Evolutionary conservation across 495 filamentous ascomycete genomes (phyloP), one percentile per base, ranked within the genome.

Genomic region (Penicillium crystallinum): DNA sequence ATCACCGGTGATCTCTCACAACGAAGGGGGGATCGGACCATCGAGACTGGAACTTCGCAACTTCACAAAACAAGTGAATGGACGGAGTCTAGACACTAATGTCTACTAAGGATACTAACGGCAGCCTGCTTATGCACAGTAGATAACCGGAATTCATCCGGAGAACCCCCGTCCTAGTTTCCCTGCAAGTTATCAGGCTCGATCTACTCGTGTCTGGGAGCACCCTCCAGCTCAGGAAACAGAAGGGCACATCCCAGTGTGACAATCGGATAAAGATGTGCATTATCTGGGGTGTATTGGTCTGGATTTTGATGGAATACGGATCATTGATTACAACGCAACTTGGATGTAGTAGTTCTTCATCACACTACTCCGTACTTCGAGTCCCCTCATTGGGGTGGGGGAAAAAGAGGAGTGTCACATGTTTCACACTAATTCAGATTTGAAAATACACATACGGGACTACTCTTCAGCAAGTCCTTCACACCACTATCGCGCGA

Each of bases 371-470:
- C 14, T 50, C 38, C n/a, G n/a, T 41, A 42, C 47, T 15, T 49
- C 25, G 31, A 38, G 12, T 42, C 36, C 42, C 46, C 23, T 49
- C 36, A 38, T 31, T n/a, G 5, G 19, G 29, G 18, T 10, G 48
- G 48, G 38, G 19, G 23, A 27, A 27, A 7, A 27, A 33, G 37
- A 35, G 31, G 21, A 33, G 37, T 31, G 42, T 50, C 48, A 50
- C 48, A 50, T 50, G 48, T 50, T 50, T 42, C 37, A 42, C 18
- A 42, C 21, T 46, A 36, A 23, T 3, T 17, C 19, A 40, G 5
- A 49, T 27, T 42, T 25, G 19, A 4, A 50, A n/a, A n/a, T n/a
- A n/a, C n/a, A n/a, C n/a, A n/a, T n/a, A n/a, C n/a, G n/a, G n/a
- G n/a, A n/a, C n/a, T n/a, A n/a, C n/a, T n/a, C n/a, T 42, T 50